Percentiles rank a stretch among this genome's conserved stretches.
These are phyloP conservation scores for Gossypium turneri DNA, from an alignment of 345 rosid species.

Conservation along the genomic window DNA sequence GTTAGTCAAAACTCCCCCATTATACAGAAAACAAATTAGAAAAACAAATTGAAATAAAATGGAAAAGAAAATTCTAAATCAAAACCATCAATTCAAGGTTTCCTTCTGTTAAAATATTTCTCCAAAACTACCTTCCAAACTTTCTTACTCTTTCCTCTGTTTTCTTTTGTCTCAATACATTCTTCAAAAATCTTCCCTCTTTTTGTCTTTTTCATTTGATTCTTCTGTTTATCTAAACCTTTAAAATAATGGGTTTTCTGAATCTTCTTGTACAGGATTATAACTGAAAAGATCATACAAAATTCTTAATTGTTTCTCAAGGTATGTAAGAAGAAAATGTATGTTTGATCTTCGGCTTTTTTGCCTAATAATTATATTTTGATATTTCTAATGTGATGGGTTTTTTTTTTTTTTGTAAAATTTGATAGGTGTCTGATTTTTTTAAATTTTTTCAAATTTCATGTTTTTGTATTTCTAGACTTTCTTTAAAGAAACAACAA, in stretches of 20 bases:
- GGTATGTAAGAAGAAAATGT: constrained; percentile 20
- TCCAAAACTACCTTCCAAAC: constrained; percentile 26
- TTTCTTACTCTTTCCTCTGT: constrained; percentile 3
- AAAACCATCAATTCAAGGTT: constrained; percentile 18
- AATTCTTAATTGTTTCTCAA: constrained; percentile 17
- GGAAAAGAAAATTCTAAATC: background rate
- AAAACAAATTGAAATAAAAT: constrained; percentile 18
- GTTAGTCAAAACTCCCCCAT: constrained; percentile 29
- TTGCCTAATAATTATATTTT: background rate
- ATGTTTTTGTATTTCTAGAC: background rate
- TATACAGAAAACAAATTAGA: constrained; percentile 24
- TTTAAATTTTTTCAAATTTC: no score
- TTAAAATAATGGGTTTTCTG: constrained; percentile 18
- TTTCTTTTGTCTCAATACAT: background rate
- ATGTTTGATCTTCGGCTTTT: background rate
- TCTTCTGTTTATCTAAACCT: constrained; percentile 9
- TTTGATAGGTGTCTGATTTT: background rate
- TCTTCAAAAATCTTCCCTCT: background rate
- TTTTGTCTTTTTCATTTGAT: background rate
- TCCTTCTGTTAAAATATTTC: constrained; percentile 7
- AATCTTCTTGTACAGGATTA: constrained; percentile 5
- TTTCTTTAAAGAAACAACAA: no score
- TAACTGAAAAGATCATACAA: constrained; percentile 34
- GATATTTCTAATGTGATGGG: background rate
- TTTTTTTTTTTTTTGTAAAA: background rate